A percentile compares a stretch with the other conserved stretches of the same genome.
phyloP scores from a whole-genome alignment of 176 grass and related monocot genomes.

The Elymus sibiricus region DNA sequence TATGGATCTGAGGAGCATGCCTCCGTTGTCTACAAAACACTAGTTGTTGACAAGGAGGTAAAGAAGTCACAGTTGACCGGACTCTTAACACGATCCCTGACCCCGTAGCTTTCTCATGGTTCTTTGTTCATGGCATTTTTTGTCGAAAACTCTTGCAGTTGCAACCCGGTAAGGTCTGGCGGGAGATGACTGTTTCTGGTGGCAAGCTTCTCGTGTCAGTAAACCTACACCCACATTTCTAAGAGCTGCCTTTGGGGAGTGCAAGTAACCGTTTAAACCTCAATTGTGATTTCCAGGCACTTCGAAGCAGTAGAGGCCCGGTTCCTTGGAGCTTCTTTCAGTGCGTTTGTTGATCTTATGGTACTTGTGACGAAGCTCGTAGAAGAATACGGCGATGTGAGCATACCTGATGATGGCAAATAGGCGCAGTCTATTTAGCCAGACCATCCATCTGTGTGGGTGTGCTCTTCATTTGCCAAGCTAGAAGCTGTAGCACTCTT shows the following conservation, averaged over 20 bases:
- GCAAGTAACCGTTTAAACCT: not conserved
- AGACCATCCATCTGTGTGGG: not conserved
- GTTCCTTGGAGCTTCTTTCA: constrained; percentile 79
- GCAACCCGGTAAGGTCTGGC: constrained; percentile 83
- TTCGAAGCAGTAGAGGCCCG: constrained; percentile 85
- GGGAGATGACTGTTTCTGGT: constrained; percentile 64
- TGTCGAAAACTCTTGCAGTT: constrained; percentile 44
- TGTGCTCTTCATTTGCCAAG: not conserved
- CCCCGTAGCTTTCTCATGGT: not conserved
- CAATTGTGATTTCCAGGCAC: constrained; percentile 31
- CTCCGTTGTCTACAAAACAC: constrained; percentile 40
- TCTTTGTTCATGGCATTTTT: not conserved
- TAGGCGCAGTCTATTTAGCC: not conserved
- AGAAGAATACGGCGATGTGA: constrained; percentile 50
- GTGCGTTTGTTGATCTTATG: constrained; percentile 68
- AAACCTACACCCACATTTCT: not conserved
- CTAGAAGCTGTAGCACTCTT: not conserved
- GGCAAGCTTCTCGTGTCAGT: constrained; percentile 75
- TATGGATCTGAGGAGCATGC: constrained; percentile 58
- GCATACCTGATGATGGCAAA: constrained; percentile 9
- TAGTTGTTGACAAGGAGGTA: constrained; percentile 78
- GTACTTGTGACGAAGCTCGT: constrained; percentile 70
- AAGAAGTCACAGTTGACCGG: not conserved
- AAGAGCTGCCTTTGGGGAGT: not conserved
- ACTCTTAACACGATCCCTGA: not conserved